Conservation (phyloP, 768 basidiomycete species). For the Pleurotus tuoliensis region DNA sequence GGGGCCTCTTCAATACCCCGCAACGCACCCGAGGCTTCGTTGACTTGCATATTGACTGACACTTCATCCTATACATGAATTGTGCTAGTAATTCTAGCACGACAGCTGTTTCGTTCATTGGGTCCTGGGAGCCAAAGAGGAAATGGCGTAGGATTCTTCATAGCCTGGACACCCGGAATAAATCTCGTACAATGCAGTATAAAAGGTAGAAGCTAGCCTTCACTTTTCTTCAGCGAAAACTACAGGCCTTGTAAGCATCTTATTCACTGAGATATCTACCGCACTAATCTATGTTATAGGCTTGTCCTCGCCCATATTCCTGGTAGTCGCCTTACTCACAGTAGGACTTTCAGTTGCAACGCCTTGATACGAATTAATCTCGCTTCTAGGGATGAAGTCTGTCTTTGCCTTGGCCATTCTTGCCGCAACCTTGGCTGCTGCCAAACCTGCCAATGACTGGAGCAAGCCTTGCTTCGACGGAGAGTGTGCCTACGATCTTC, state of each 20-base stretch:
- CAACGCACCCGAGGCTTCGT: no score
- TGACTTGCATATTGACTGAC: no score
- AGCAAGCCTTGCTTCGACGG: slow-evolving; percentile 20
- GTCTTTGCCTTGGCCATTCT: not conserved
- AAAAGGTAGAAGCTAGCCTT: not conserved
- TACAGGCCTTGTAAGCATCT: not conserved
- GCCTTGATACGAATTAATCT: not conserved
- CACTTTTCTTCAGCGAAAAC: not conserved
- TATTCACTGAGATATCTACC: not conserved
- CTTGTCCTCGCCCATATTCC: not conserved
- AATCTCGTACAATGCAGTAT: not conserved
- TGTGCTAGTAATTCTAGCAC: no score
- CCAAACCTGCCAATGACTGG: slow-evolving; percentile 18
- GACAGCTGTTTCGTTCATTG: no score
- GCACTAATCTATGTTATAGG: not conserved
- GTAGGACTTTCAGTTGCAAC: not conserved
- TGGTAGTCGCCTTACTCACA: not conserved
- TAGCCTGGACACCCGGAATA: no score
- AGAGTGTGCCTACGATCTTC: slow-evolving; percentile 18
- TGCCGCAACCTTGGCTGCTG: not conserved
- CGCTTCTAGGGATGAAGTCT: not conserved
- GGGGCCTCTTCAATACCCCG: no score
- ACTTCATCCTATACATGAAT: no score
- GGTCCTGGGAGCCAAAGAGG: no score
- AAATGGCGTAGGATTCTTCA: no score